Conservation (phyloP, 108 stramenopile species). For the Skeletonema potamos region DNA sequence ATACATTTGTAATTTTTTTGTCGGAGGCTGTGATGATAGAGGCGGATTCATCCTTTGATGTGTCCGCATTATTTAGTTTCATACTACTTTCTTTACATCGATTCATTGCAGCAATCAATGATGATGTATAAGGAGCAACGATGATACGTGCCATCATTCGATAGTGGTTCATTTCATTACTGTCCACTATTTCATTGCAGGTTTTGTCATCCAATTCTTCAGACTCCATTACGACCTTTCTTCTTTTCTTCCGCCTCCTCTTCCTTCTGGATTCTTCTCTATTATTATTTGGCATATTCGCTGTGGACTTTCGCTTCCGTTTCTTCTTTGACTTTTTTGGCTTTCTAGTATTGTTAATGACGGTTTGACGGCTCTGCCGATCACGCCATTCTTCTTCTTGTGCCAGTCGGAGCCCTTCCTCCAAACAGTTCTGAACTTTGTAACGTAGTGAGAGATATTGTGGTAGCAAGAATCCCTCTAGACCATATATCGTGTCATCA, state of each 20-base stretch:
- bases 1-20: background rate
- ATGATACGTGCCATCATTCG: slow-evolving; percentile 42
- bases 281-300: background rate
- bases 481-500: slow-evolving; percentile 14
- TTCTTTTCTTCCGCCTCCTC: background rate
- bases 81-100: background rate
- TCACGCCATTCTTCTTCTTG: background rate
- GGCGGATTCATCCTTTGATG: background rate
- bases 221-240: background rate
- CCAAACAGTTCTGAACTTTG: background rate
- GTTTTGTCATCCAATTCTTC: background rate
- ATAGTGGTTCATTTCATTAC: slow-evolving; percentile 17
- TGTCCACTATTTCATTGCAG: background rate
- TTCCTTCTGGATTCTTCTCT: background rate
- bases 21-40: too few relatives aligned
- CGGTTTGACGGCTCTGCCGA: background rate
- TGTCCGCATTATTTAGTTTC: background rate
- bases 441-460: slow-evolving; percentile 14
- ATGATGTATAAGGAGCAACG: slow-evolving; percentile 38
- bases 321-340: background rate
- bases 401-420: background rate
- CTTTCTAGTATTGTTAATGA: background rate
- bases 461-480: slow-evolving; percentile 17
- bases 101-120: slow-evolving; percentile 9
- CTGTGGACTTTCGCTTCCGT: slow-evolving; percentile 1